Conservation (phyloP, 495 filamentous ascomycete species). For the Durotheca rogersii region DNA sequence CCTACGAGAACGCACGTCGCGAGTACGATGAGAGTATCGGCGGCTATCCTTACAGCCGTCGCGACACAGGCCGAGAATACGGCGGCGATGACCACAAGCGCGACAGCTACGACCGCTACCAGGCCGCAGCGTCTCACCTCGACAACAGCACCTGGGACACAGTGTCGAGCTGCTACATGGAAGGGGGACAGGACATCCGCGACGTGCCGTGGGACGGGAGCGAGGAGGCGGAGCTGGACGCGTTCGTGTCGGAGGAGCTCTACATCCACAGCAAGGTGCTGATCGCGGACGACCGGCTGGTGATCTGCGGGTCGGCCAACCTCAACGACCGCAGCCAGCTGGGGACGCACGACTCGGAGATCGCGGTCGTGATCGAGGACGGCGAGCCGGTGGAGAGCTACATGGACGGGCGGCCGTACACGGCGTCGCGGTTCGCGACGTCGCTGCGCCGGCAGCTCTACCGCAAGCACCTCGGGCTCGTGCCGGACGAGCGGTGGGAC, state of each 20-base stretch:
- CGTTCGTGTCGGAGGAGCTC: conserved; percentile 89
- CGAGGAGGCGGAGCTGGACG: conserved; percentile 73
- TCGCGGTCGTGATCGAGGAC: conserved; percentile 81
- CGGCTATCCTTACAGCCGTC: conserved; percentile 26
- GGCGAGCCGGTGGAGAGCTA: conserved; percentile 62
- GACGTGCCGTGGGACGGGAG: conserved; percentile 77
- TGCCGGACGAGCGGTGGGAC: conserved; percentile 67
- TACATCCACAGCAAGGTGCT: conserved; percentile 94
- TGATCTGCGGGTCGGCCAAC: conserved; percentile 91
- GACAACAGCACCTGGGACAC: conserved; percentile 66
- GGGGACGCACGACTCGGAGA: conserved; percentile 81
- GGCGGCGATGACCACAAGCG: conserved; percentile 4
- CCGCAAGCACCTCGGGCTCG: conserved; percentile 86
- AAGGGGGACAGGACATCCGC: conserved; percentile 71
- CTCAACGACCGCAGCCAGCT: conserved; percentile 93
- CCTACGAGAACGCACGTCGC: conserved; percentile 68
- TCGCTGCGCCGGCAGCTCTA: conserved; percentile 82
- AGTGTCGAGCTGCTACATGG: conserved; percentile 83
- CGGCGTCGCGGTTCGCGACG: conserved; percentile 75
- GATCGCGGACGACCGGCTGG: conserved; percentile 86
- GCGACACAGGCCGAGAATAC: conserved; percentile 20
- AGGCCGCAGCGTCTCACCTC: conserved; percentile 59
- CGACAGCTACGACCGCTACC: conserved; percentile 58
- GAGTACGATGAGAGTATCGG: conserved; percentile 61
- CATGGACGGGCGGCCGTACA: conserved; percentile 72